Conservation (phyloP, 768 basidiomycete species). For the Tulasnella sp. region DNA sequence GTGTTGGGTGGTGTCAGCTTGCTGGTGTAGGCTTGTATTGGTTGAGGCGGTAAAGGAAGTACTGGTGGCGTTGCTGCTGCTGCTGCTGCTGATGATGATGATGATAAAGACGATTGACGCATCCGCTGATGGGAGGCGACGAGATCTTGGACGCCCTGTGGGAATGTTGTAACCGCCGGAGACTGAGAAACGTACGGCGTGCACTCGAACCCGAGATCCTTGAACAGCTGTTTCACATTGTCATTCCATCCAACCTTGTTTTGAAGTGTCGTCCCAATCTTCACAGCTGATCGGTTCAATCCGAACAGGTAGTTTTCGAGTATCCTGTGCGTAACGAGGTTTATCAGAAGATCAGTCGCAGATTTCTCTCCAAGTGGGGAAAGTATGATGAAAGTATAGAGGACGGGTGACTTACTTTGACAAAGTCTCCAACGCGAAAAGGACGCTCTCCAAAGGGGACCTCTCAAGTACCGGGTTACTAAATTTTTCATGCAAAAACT, state of each 20-base stretch:
- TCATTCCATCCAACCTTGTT: constrained; percentile 17
- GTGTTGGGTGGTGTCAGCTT: constrained; percentile 14
- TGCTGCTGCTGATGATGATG: not conserved
- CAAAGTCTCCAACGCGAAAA: constrained; percentile 21
- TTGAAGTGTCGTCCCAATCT: constrained; percentile 1
- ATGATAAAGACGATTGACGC: not conserved
- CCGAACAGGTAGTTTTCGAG: constrained; percentile 53
- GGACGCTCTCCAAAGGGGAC: constrained; percentile 52
- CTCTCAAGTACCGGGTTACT: constrained; percentile 44
- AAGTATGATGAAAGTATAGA: too few relatives aligned
- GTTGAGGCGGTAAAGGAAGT: not conserved
- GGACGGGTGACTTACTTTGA: too few relatives aligned
- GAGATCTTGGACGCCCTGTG: too few relatives aligned
- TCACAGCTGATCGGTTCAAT: constrained; percentile 36
- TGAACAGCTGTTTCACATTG: not conserved
- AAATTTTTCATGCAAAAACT: constrained; percentile 47
- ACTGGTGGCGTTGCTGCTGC: not conserved
- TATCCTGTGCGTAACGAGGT: constrained; percentile 35
- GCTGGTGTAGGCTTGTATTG: constrained; percentile 17
- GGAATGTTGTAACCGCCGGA: constrained; percentile 33
- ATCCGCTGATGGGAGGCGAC: too few relatives aligned
- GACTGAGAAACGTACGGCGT: too few relatives aligned
- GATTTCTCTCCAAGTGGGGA: not conserved
- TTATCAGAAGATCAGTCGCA: not conserved
- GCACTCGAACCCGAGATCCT: too few relatives aligned